Evolutionary conservation across 2,329 filamentous ascomycete genomes (phyloP).

Genomic region (Fusarium ambrosium): DNA sequence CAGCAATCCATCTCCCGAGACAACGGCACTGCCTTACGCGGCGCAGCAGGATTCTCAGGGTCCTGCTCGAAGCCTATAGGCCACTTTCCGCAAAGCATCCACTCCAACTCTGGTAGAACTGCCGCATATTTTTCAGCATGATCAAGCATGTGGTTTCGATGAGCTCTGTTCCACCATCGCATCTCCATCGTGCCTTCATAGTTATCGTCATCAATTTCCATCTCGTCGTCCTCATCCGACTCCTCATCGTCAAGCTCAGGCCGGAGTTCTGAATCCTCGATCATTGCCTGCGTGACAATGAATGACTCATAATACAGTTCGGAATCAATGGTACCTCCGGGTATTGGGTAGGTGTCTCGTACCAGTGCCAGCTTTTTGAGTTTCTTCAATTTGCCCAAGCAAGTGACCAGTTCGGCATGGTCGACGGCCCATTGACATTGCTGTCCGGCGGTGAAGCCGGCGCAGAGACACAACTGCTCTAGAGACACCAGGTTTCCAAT

Average conservation of each 20-base stretch:
- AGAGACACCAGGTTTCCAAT: conserved; percentile 24
- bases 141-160: conserved; percentile 38
- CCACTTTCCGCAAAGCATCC: conserved; percentile 30
- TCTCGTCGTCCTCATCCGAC: no score
- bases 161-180: conserved; percentile 8
- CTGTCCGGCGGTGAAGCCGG: not conserved
- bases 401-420: not conserved
- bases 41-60: not conserved
- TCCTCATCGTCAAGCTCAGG: not conserved
- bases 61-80: conserved; percentile 6
- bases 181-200: not conserved
- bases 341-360: conserved; percentile 16
- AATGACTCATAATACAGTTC: conserved; percentile 1
- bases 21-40: conserved; percentile 3
- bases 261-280: conserved; percentile 1
- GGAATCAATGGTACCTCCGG: not conserved
- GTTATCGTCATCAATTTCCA: no score
- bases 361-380: conserved; percentile 22
- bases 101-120: conserved; percentile 25
- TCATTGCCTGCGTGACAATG: not conserved
- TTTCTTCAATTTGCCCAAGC: not conserved
- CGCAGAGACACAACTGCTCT: conserved; percentile 20
- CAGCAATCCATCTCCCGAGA: not conserved
- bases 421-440: conserved; percentile 20
- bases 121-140: conserved; percentile 23